Evolutionary conservation across 2,329 filamentous ascomycete genomes (phyloP).

Genomic region (Aspergillus ibericus): DNA sequence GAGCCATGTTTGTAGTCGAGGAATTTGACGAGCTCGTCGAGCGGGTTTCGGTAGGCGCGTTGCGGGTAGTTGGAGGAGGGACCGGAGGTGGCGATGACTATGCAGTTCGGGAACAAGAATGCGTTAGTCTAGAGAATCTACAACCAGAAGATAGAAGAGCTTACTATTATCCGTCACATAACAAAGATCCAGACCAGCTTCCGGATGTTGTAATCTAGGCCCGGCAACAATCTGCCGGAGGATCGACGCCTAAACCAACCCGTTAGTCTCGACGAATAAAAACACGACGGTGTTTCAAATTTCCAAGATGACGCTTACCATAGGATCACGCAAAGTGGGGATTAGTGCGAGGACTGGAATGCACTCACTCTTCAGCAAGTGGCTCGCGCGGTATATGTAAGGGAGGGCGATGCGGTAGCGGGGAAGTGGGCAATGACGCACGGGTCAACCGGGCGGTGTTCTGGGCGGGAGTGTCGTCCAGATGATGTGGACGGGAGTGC

Average conservation of each 20-base stretch:
- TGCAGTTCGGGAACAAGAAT: not conserved
- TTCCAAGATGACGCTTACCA: not conserved
- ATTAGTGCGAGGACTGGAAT: not conserved
- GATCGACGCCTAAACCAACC: constrained; percentile 60
- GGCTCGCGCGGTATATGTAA: not conserved
- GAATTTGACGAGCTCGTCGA: constrained; percentile 82
- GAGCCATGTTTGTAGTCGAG: constrained; percentile 80
- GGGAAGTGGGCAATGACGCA: not conserved
- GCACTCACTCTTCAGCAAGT: not conserved
- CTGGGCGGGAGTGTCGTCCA: not conserved
- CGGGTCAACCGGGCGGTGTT: not conserved
- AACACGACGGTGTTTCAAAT: too few species aligned
- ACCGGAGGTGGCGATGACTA: constrained; percentile 73
- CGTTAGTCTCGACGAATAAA: constrained; percentile 19
- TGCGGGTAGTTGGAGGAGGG: constrained; percentile 87
- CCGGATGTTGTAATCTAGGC: constrained; percentile 77
- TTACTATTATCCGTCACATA: constrained; percentile 80
- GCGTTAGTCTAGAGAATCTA: not conserved
- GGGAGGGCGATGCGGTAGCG: not conserved
- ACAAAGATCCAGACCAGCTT: constrained; percentile 88
- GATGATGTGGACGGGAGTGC: not conserved
- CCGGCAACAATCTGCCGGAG: constrained; percentile 90
- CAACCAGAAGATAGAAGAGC: constrained; percentile 5
- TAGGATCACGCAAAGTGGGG: not conserved
- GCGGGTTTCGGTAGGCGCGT: constrained; percentile 88